A percentile compares a stretch with the other conserved stretches of the same genome.
Evolutionary conservation across 805 yeast genomes (phyloP).

Genomic region (Tetrapisispora fleetii): DNA sequence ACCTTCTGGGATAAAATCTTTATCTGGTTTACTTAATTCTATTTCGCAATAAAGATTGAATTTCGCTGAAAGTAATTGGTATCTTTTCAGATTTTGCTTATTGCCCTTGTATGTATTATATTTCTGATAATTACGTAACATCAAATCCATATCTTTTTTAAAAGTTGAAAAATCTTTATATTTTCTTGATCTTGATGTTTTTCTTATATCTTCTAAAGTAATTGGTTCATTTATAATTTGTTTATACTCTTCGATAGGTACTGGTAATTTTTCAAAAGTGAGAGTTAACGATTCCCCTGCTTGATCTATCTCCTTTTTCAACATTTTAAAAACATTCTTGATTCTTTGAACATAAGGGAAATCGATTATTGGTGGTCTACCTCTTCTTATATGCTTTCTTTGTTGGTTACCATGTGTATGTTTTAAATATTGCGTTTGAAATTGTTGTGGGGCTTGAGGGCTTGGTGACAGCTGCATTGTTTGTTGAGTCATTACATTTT

Average conservation of each 20-base stretch:
- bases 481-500: not conserved
- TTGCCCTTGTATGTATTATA: slow-evolving; percentile 44
- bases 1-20: slow-evolving; percentile 50
- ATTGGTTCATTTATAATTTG: slow-evolving; percentile 34
- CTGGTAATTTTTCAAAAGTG: slow-evolving; percentile 77
- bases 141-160: slow-evolving; percentile 61
- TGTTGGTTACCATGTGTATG: slow-evolving; percentile 11
- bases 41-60: slow-evolving; percentile 49
- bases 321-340: slow-evolving; percentile 70
- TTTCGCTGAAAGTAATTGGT: slow-evolving; percentile 49
- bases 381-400: slow-evolving; percentile 26
- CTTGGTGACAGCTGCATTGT: slow-evolving; percentile 1
- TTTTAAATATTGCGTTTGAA: not conserved
- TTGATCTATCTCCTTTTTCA: slow-evolving; percentile 61
- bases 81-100: slow-evolving; percentile 49
- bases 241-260: slow-evolving; percentile 40
- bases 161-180: slow-evolving; percentile 69
- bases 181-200: slow-evolving; percentile 74
- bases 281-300: slow-evolving; percentile 44
- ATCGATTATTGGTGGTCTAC: slow-evolving; percentile 30
- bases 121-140: slow-evolving; percentile 64
- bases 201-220: slow-evolving; percentile 61
- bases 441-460: slow-evolving; percentile 7
- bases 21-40: slow-evolving; percentile 75
- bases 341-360: slow-evolving; percentile 72